phyloP scores from a whole-genome alignment of 371 early-diverging fungal species.

The Blastocladiella emersonii region DNA sequence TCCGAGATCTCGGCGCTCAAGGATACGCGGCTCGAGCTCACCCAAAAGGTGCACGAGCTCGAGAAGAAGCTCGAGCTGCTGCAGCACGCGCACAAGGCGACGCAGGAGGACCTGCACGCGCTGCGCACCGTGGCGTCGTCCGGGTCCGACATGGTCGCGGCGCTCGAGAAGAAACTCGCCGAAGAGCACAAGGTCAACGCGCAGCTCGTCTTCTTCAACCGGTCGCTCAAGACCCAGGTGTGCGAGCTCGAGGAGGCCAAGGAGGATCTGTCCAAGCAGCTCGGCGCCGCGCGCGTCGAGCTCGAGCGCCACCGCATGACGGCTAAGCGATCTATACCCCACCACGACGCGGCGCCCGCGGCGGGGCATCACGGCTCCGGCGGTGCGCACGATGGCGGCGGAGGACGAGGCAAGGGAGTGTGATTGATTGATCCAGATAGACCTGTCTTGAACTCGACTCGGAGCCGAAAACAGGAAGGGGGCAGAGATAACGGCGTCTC shows the following conservation, averaged over 20 bases:
- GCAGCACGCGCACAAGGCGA: neutral
- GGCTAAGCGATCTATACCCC: too few relatives aligned
- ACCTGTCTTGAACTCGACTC: too few relatives aligned
- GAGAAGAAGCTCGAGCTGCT: neutral
- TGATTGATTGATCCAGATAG: too few relatives aligned
- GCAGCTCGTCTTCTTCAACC: neutral
- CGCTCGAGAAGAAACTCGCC: neutral
- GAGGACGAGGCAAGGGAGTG: too few relatives aligned
- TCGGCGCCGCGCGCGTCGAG: neutral
- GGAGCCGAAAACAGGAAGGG: too few relatives aligned
- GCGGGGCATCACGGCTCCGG: too few relatives aligned
- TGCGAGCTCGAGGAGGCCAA: neutral
- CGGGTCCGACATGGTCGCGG: neutral
- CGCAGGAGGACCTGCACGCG: neutral
- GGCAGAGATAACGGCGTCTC: too few relatives aligned
- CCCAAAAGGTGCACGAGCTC: neutral
- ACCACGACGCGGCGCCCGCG: too few relatives aligned
- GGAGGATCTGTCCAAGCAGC: neutral
- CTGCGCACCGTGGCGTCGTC: neutral
- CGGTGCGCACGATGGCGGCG: too few relatives aligned
- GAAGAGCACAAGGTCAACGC: slow-evolving; percentile 1
- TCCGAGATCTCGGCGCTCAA: neutral
- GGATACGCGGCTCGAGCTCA: neutral
- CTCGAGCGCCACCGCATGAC: neutral
- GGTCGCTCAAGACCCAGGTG: slow-evolving; percentile 4